These are phyloP conservation scores for Saturnispora saitoi DNA, from an alignment of 805 yeast genomes.

Conservation along the genomic window DNA sequence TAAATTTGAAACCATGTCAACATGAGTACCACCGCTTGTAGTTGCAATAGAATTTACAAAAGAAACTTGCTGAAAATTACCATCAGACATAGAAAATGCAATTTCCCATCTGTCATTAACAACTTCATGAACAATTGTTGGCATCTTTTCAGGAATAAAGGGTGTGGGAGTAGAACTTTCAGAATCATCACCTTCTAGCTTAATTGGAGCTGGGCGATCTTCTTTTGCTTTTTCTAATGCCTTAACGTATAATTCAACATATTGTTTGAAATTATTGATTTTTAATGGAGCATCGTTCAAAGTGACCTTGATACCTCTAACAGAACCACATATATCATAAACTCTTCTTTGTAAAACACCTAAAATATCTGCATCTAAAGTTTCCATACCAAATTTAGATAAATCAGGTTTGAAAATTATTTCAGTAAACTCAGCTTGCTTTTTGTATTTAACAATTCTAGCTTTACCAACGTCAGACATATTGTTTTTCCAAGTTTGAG, in stretches of 20 bases:
- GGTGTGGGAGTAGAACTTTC: slow-evolving; percentile 8
- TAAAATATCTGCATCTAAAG: slow-evolving; percentile 70
- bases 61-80: slow-evolving; percentile 84
- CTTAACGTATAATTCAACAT: slow-evolving; percentile 81
- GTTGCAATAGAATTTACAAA: slow-evolving; percentile 98
- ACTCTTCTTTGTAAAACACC: slow-evolving; percentile 89
- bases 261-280: slow-evolving; percentile 70
- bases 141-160: slow-evolving; percentile 31
- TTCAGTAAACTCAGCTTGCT: slow-evolving; percentile 71
- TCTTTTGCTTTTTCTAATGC: slow-evolving; percentile 53
- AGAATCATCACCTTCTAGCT: slow-evolving; percentile 2
- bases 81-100: slow-evolving; percentile 90
- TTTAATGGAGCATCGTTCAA: slow-evolving; percentile 67
- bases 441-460: slow-evolving; percentile 49
- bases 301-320: slow-evolving; percentile 67
- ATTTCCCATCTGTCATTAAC: slow-evolving; percentile 90
- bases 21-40: slow-evolving; percentile 95
- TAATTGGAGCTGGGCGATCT: slow-evolving; percentile 15
- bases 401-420: slow-evolving; percentile 86
- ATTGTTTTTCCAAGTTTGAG: slow-evolving; percentile 80
- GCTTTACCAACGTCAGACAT: slow-evolving; percentile 78
- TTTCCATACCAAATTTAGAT: slow-evolving; percentile 74
- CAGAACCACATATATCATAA: slow-evolving; percentile 91
- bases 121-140: slow-evolving; percentile 66
- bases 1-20: slow-evolving; percentile 77